Percentiles rank a stretch among this genome's conserved stretches.
Conservation (phyloP, 306 rosid species). For the Vicia sativa region DNA sequence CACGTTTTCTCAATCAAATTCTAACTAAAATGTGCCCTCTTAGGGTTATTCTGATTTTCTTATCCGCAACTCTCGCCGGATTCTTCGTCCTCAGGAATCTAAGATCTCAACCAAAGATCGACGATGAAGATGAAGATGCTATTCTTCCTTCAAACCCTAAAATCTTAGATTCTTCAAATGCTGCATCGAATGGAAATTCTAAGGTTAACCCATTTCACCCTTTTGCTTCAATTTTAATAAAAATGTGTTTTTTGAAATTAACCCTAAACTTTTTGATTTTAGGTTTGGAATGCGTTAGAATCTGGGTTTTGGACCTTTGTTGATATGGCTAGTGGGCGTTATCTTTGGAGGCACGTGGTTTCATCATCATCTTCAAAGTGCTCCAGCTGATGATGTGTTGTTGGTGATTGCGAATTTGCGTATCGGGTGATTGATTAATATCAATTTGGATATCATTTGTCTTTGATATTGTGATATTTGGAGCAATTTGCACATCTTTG, state of each 20-base stretch:
- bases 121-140: slow-evolving; percentile 27
- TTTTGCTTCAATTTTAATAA: slow-evolving; percentile 30
- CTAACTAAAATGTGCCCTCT: slow-evolving; percentile 73
- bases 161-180: slow-evolving; percentile 44
- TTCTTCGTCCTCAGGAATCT: slow-evolving; percentile 81
- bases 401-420: neutral
- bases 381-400: slow-evolving; percentile 54
- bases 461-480: slow-evolving; percentile 38
- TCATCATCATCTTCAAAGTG: slow-evolving; percentile 52
- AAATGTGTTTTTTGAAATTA: neutral
- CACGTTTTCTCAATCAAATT: slow-evolving; percentile 17
- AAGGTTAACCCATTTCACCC: slow-evolving; percentile 44
- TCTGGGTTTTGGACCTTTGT: slow-evolving; percentile 84
- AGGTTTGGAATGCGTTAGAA: slow-evolving; percentile 63
- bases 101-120: slow-evolving; percentile 57
- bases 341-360: slow-evolving; percentile 84
- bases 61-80: slow-evolving; percentile 97
- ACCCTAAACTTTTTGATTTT: slow-evolving; percentile 32
- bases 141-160: slow-evolving; percentile 34
- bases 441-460: neutral
- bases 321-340: slow-evolving; percentile 96
- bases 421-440: slow-evolving; percentile 23
- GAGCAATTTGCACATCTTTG: slow-evolving; percentile 33
- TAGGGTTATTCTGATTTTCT: slow-evolving; percentile 74
- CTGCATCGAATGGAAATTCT: slow-evolving; percentile 32